phyloP scores from a whole-genome alignment of 192 early-diverging fungal genomes.

The Pilaira anomala region DNA sequence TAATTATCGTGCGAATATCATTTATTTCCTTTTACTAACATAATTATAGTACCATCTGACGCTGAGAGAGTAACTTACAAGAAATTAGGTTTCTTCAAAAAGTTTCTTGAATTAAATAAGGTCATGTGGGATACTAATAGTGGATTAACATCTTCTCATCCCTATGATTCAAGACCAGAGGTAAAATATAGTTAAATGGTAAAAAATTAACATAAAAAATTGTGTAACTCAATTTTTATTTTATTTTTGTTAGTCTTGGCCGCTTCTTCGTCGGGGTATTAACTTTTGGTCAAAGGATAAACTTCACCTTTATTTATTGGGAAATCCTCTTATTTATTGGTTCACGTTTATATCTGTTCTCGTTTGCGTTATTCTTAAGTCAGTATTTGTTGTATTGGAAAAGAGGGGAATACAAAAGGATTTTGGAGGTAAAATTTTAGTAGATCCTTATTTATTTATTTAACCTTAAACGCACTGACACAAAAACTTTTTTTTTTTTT shows the following conservation, averaged over 20 bases:
- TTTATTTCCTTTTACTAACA: neutral
- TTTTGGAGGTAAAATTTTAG: slow-evolving; percentile 29
- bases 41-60: slow-evolving; percentile 1
- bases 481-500: neutral
- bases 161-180: slow-evolving; percentile 89
- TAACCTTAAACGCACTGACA: neutral
- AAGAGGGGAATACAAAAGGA: slow-evolving; percentile 54
- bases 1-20: neutral
- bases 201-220: neutral
- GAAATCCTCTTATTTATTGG: slow-evolving; percentile 92
- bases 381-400: slow-evolving; percentile 54
- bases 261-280: slow-evolving; percentile 85
- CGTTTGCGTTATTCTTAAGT: slow-evolving; percentile 57
- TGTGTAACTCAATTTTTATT: neutral
- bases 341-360: slow-evolving; percentile 56
- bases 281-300: slow-evolving; percentile 83
- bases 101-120: slow-evolving; percentile 86
- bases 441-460: neutral
- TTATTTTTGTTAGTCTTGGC: slow-evolving; percentile 63
- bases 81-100: slow-evolving; percentile 74
- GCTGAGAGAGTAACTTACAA: slow-evolving; percentile 57
- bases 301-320: slow-evolving; percentile 84
- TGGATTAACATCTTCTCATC: slow-evolving; percentile 87
- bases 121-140: slow-evolving; percentile 94
- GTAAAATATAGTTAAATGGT: slow-evolving; percentile 12